These are phyloP conservation scores for Colletotrichum agaves DNA, from an alignment of 2,329 filamentous ascomycete genomes.

Conservation along the genomic window DNA sequence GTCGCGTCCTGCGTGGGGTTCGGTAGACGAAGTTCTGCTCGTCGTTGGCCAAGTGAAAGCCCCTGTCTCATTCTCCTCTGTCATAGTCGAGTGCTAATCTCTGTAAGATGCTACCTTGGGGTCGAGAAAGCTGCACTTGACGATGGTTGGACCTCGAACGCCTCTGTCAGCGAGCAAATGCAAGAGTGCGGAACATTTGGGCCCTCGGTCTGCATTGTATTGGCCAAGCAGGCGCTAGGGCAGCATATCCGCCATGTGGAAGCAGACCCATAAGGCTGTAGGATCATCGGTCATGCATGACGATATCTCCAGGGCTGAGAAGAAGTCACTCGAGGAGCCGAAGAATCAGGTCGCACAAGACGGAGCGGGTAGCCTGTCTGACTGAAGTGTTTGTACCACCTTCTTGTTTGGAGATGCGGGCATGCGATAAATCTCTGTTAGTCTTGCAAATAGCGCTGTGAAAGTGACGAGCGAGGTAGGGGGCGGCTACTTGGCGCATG, in stretches of 20 bases:
- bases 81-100: neutral
- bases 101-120: neutral
- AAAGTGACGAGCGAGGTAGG: neutral
- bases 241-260: conserved; percentile 1
- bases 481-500: neutral
- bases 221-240: conserved; percentile 18
- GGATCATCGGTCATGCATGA: neutral
- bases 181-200: neutral
- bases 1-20: conserved; percentile 17
- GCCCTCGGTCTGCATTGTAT: neutral
- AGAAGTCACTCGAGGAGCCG: neutral
- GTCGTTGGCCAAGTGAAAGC: conserved; percentile 3
- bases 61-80: conserved; percentile 1
- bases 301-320: neutral
- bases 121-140: neutral
- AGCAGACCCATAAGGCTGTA: neutral
- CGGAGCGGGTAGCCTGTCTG: neutral
- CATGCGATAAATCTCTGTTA: neutral
- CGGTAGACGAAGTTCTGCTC: neutral
- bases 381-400: neutral
- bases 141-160: neutral
- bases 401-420: conserved; percentile 1
- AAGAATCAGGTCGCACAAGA: neutral
- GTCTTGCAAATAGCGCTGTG: neutral
- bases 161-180: neutral